Conservation (phyloP, 352 stramenopile genomes). For the Phytophthora tentaculata region DNA sequence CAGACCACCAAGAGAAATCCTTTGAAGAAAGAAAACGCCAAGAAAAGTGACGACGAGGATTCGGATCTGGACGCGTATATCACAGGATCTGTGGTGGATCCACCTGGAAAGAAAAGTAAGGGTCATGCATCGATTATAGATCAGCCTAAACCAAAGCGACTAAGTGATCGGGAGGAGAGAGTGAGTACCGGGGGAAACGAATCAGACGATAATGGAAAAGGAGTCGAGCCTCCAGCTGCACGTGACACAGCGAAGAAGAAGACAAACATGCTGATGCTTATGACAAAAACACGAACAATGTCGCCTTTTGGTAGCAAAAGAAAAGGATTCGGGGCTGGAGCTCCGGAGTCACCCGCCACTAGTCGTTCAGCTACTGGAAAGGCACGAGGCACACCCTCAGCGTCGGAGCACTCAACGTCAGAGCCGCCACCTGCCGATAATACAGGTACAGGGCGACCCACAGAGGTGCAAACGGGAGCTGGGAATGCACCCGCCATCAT, state of each 20-base stretch:
- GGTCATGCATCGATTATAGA: background rate
- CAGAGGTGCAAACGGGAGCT: slow-evolving; percentile 30
- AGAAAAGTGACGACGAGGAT: slow-evolving; percentile 24
- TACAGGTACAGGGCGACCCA: slow-evolving; percentile 6
- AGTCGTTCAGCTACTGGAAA: slow-evolving; percentile 11
- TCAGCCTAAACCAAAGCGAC: slow-evolving; percentile 26
- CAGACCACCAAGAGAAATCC: slow-evolving; percentile 23
- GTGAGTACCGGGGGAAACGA: slow-evolving; percentile 4
- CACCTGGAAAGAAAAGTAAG: slow-evolving; percentile 12
- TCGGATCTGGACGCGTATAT: slow-evolving; percentile 40
- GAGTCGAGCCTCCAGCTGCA: slow-evolving; percentile 20
- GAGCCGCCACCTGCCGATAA: slow-evolving; percentile 11
- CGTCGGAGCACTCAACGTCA: slow-evolving; percentile 20
- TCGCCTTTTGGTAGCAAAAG: slow-evolving; percentile 57
- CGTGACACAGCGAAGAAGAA: slow-evolving; percentile 39
- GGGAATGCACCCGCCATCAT: slow-evolving; percentile 35
- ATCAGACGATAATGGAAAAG: slow-evolving; percentile 14
- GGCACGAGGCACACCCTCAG: slow-evolving; percentile 19
- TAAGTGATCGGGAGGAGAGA: slow-evolving; percentile 21
- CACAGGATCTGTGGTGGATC: slow-evolving; percentile 27
- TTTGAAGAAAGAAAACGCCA: slow-evolving; percentile 8
- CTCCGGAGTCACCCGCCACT: slow-evolving; percentile 2
- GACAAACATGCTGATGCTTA: slow-evolving; percentile 69
- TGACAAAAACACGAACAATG: slow-evolving; percentile 66
- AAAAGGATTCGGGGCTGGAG: slow-evolving; percentile 33